Percentiles rank a stretch among this genome's conserved stretches.
phyloP scores from a whole-genome alignment of 805 yeast genomes.

The Pichia nakasei region DNA sequence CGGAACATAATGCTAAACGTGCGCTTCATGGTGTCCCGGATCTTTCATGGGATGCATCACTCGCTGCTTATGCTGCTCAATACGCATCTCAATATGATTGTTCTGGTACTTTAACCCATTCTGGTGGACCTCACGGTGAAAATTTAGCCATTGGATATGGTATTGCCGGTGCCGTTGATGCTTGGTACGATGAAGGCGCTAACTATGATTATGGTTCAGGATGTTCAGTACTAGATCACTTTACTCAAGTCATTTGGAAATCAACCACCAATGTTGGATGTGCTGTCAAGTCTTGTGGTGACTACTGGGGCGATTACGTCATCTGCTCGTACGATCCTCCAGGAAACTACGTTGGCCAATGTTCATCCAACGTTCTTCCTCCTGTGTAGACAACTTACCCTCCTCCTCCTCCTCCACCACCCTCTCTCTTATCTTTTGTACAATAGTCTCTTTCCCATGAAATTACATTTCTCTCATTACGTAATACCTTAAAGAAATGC shows the following conservation, averaged over 20 bases:
- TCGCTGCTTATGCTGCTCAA: slow-evolving; percentile 47
- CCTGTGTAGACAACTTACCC: slow-evolving; percentile 4
- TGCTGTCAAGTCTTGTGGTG: slow-evolving; percentile 41
- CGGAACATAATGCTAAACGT: slow-evolving; percentile 55
- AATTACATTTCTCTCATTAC: no score
- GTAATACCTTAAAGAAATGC: no score
- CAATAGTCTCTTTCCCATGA: no score
- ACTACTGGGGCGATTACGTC: slow-evolving; percentile 47
- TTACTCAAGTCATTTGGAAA: slow-evolving; percentile 72
- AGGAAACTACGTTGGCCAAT: slow-evolving; percentile 57
- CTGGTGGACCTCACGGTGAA: slow-evolving; percentile 65
- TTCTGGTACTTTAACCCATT: slow-evolving; percentile 54
- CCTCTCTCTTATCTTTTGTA: no score
- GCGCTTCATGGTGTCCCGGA: slow-evolving; percentile 41
- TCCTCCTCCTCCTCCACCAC: no score
- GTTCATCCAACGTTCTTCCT: slow-evolving; percentile 28
- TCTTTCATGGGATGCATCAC: slow-evolving; percentile 47
- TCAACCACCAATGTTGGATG: slow-evolving; percentile 56
- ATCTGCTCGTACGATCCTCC: slow-evolving; percentile 73
- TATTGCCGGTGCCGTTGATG: slow-evolving; percentile 47
- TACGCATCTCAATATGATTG: slow-evolving; percentile 51
- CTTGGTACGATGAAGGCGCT: slow-evolving; percentile 65
- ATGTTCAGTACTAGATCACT: slow-evolving; percentile 48
- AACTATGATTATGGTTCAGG: slow-evolving; percentile 45
- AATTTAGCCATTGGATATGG: slow-evolving; percentile 65